Evolutionary conservation across 192 early-diverging fungal genomes (phyloP).

Genomic region (Coemansia sp.): DNA sequence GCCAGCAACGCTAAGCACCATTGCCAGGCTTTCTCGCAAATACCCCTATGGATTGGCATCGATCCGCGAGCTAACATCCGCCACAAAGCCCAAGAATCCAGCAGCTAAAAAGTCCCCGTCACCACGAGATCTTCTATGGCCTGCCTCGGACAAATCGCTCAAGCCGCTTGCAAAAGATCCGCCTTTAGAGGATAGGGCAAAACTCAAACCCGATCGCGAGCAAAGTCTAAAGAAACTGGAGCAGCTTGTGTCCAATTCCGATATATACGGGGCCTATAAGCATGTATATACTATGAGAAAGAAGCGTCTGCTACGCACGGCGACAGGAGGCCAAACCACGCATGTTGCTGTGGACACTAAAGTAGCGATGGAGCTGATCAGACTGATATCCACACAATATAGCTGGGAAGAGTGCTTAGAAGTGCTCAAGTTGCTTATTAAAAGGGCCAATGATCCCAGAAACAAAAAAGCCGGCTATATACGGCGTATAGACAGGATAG

Average conservation of each 20-base stretch:
- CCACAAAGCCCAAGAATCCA: neutral
- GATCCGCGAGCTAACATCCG: neutral
- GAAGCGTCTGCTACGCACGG: constrained; percentile 2
- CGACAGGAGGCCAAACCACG: constrained; percentile 2
- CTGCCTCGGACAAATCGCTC: no score
- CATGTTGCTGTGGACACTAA: constrained; percentile 20
- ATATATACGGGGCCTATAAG: constrained; percentile 9
- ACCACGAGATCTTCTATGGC: no score
- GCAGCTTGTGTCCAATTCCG: no score
- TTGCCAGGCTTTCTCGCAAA: neutral
- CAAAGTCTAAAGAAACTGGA: no score
- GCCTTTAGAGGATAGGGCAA: no score
- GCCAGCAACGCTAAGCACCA: neutral
- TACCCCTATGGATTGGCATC: neutral
- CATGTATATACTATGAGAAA: constrained; percentile 9
- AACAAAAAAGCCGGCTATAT: neutral
- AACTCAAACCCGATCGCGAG: no score
- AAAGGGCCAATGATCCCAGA: constrained; percentile 8
- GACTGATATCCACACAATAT: constrained; percentile 7
- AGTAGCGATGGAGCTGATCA: constrained; percentile 14
- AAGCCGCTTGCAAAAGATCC: no score
- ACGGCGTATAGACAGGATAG: neutral
- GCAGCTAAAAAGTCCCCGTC: no score
- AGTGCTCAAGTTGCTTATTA: constrained; percentile 27
- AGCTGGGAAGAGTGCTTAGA: constrained; percentile 33